phyloP scores from a whole-genome alignment of 2,329 filamentous ascomycete species.

The Apiospora sp. region DNA sequence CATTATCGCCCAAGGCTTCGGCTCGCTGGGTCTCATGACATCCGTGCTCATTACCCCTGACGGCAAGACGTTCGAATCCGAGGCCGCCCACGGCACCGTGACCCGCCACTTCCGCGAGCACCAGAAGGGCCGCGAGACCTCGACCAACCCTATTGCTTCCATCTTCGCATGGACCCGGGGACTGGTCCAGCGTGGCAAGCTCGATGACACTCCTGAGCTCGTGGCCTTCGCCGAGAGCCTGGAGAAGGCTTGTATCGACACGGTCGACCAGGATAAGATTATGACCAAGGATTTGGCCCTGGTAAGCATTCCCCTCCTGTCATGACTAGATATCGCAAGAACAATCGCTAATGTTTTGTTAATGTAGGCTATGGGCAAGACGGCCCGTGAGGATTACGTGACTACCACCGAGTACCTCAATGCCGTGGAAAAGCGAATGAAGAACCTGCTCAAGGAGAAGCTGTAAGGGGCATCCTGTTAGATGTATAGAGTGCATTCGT shows the following conservation, averaged over 20 bases:
- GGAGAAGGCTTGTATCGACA: slow-evolving; percentile 92
- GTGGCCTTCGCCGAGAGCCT: slow-evolving; percentile 90
- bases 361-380: slow-evolving; percentile 78
- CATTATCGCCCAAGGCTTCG: slow-evolving; percentile 97
- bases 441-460: slow-evolving; percentile 80
- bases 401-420: slow-evolving; percentile 92
- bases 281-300: slow-evolving; percentile 99
- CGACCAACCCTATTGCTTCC: slow-evolving; percentile 97
- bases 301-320: not conserved
- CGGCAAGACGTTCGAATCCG: slow-evolving; percentile 95
- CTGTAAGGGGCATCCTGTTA: slow-evolving; percentile 56
- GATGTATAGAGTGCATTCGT: not conserved
- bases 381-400: slow-evolving; percentile 83
- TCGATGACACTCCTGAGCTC: slow-evolving; percentile 92
- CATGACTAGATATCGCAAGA: not conserved
- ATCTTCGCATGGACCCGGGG: slow-evolving; percentile 99
- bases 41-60: slow-evolving; percentile 96
- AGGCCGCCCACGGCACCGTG: slow-evolving; percentile 97
- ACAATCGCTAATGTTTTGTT: not conserved
- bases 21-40: slow-evolving; percentile 97
- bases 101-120: slow-evolving; percentile 98
- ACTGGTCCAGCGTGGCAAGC: slow-evolving; percentile 88
- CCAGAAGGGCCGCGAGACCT: slow-evolving; percentile 97
- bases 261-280: slow-evolving; percentile 90
- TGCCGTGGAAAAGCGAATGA: slow-evolving; percentile 90